A percentile compares a stretch with the other conserved stretches of the same genome.
Evolutionary conservation across 768 basidiomycete species (phyloP).

Genomic region (Astraeus odoratus): DNA sequence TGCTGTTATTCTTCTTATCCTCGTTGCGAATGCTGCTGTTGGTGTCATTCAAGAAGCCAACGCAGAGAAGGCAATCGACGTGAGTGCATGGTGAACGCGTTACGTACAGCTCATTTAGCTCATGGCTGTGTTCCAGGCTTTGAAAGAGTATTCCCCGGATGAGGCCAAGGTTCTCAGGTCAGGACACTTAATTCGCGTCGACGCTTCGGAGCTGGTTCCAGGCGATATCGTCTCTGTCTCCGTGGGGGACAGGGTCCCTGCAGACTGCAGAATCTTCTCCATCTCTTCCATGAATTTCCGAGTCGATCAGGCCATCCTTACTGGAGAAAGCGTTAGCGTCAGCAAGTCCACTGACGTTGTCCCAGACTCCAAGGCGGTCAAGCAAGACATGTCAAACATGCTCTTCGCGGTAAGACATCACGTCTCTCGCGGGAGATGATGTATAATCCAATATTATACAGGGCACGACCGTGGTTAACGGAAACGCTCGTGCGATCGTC

Average conservation of each 20-base stretch:
- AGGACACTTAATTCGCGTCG: constrained; percentile 62
- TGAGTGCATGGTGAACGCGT: constrained; percentile 37
- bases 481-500: constrained; percentile 81
- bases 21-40: constrained; percentile 94
- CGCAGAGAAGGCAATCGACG: constrained; percentile 95
- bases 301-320: constrained; percentile 94
- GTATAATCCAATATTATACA: constrained; percentile 20
- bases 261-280: constrained; percentile 85
- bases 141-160: constrained; percentile 96
- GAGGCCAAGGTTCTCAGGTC: constrained; percentile 86
- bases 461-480: constrained; percentile 97
- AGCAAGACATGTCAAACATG: constrained; percentile 98
- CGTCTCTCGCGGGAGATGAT: too few species aligned
- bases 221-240: constrained; percentile 89
- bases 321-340: constrained; percentile 88
- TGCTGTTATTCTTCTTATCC: constrained; percentile 88
- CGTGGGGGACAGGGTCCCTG: constrained; percentile 93
- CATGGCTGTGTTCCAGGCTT: constrained; percentile 47
- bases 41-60: constrained; percentile 96
- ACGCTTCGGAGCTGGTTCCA: constrained; percentile 86
- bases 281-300: constrained; percentile 92
- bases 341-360: constrained; percentile 71
- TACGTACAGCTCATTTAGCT: background rate
- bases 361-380: constrained; percentile 73
- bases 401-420: constrained; percentile 64